Evolutionary conservation across 306 rosid genomes (phyloP).

Genomic region (Cucurbita maxima): DNA sequence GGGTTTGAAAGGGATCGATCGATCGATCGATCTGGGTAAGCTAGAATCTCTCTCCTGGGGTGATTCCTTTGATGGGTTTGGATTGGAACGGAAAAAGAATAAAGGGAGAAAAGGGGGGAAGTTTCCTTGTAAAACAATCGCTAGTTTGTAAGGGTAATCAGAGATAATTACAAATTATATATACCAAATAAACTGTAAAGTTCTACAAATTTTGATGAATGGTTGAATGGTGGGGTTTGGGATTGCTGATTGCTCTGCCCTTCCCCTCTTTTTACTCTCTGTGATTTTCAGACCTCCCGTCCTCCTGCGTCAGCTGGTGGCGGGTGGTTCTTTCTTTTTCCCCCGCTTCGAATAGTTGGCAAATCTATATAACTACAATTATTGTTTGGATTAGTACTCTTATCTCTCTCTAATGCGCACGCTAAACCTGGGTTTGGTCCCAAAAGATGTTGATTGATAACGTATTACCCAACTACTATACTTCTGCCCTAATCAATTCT

Average conservation of each 20-base stretch:
- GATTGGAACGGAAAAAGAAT: not conserved
- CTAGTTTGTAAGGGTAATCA: not conserved
- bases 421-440: no score
- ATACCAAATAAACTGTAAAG: not conserved
- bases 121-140: not conserved
- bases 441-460: no score
- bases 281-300: slow-evolving; percentile 9
- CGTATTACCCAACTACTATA: no score
- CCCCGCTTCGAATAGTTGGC: not conserved
- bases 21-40: not conserved
- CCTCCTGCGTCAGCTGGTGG: slow-evolving; percentile 9
- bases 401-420: no score
- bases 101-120: not conserved
- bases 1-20: not conserved
- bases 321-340: slow-evolving; percentile 2
- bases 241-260: slow-evolving; percentile 23
- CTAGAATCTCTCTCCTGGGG: not conserved
- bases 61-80: not conserved
- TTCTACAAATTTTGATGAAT: not conserved
- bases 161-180: not conserved
- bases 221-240: slow-evolving; percentile 12
- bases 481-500: no score
- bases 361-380: no score
- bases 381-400: no score
- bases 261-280: slow-evolving; percentile 54